These are phyloP conservation scores for Sphagnum fallax DNA, from an alignment of 228 moss, liverwort and hornwort genomes.

Conservation along the genomic window DNA sequence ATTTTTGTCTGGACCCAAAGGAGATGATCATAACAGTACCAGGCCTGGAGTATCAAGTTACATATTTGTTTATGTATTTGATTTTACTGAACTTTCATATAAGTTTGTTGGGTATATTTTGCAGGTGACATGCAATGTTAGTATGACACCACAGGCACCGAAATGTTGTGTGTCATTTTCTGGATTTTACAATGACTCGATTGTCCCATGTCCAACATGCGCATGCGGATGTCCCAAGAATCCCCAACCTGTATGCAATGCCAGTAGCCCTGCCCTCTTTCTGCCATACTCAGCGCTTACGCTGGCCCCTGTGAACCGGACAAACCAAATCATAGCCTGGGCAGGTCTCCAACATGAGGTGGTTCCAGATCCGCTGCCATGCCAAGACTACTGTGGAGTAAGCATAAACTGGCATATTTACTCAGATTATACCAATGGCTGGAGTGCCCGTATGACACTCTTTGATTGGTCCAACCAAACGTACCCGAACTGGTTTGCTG, in stretches of 20 bases:
- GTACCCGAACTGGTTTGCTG: slow-evolving; percentile 57
- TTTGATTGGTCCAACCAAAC: slow-evolving; percentile 61
- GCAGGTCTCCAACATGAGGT: slow-evolving; percentile 37
- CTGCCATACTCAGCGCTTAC: slow-evolving; percentile 65
- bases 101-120: background rate
- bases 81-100: background rate
- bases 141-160: slow-evolving; percentile 13
- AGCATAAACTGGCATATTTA: slow-evolving; percentile 83
- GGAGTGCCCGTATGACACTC: slow-evolving; percentile 71
- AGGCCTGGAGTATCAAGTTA: background rate
- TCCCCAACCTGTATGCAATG: slow-evolving; percentile 20
- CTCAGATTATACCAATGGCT: slow-evolving; percentile 70
- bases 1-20: background rate
- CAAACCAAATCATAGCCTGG: slow-evolving; percentile 32
- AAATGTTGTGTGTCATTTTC: slow-evolving; percentile 88
- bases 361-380: slow-evolving; percentile 42
- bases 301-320: slow-evolving; percentile 68
- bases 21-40: background rate
- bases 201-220: slow-evolving; percentile 72
- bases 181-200: slow-evolving; percentile 65
- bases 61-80: background rate
- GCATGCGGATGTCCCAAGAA: slow-evolving; percentile 38
- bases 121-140: slow-evolving; percentile 52
- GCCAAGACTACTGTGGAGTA: slow-evolving; percentile 80
- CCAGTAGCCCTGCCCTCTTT: slow-evolving; percentile 34